These are phyloP conservation scores for Cytospora chrysosperma DNA, from an alignment of 2,329 filamentous ascomycete genomes.

Conservation along the genomic window DNA sequence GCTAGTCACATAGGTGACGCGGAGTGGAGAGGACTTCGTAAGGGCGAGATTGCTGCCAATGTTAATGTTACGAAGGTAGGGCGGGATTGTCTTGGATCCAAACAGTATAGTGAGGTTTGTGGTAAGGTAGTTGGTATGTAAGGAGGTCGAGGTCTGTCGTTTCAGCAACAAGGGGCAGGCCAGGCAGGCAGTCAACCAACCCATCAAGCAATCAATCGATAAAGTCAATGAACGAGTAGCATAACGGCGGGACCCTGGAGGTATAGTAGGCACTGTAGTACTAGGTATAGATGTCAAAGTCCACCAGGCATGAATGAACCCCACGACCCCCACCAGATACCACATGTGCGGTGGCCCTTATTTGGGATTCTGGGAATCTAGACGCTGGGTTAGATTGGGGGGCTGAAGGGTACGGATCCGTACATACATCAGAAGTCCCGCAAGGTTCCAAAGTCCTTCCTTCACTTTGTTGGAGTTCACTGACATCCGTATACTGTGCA, in stretches of 20 bases:
- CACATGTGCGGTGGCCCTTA: background rate
- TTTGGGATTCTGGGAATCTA: background rate
- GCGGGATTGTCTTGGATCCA: constrained; percentile 2
- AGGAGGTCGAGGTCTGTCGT: background rate
- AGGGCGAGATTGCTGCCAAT: background rate
- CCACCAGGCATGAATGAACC: background rate
- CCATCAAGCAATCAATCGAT: too few species aligned
- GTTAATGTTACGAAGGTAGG: background rate
- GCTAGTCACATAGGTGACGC: background rate
- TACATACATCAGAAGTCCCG: background rate
- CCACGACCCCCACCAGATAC: background rate
- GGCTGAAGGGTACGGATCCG: background rate
- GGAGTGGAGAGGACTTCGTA: background rate
- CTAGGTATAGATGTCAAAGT: background rate
- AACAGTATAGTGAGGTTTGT: background rate
- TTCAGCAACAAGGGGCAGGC: background rate
- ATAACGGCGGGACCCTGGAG: background rate
- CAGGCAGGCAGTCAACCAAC: background rate
- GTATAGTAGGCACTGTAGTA: too few species aligned
- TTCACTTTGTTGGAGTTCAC: background rate
- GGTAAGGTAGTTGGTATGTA: background rate
- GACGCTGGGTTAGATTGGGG: background rate
- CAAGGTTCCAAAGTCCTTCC: too few species aligned
- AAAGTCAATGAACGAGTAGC: background rate
- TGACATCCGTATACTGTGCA: too few species aligned